Percentiles rank a stretch among this genome's conserved stretches.
Conservation (phyloP, 176 grass and related monocot species). For the Guadua angustifolia region DNA sequence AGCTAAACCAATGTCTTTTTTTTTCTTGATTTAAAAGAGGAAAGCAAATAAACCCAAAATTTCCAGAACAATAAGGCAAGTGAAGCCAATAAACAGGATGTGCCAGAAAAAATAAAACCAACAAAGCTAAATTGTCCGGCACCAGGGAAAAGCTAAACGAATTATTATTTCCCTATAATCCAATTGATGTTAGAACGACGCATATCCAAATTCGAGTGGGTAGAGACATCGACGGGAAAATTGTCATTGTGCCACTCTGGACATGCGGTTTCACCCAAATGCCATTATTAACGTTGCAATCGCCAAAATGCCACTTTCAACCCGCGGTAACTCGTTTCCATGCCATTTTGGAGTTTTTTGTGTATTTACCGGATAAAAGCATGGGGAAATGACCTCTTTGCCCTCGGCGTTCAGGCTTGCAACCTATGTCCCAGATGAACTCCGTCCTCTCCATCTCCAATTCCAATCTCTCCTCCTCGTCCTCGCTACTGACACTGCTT, state of each 20-base stretch:
- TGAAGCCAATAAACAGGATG: neutral
- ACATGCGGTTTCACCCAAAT: no score
- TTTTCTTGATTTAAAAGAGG: neutral
- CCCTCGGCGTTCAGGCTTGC: no score
- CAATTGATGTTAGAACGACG: neutral
- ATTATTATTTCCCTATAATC: neutral
- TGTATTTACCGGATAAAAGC: no score
- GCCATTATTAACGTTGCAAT: no score
- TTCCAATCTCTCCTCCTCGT: constrained; percentile 38
- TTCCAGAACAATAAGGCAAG: neutral
- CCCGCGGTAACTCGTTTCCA: no score
- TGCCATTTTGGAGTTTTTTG: no score
- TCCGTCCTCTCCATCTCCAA: constrained; percentile 36
- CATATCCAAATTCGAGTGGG: neutral
- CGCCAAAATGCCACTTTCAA: no score
- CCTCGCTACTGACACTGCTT: constrained; percentile 33
- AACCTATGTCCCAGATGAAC: no score
- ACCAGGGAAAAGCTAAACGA: neutral
- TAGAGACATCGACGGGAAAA: no score
- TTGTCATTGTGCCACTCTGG: no score
- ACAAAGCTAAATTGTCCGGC: neutral
- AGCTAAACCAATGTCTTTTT: neutral
- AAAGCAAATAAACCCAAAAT: neutral
- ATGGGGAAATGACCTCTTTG: no score
- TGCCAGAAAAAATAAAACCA: neutral